Evolutionary conservation across 805 yeast species (phyloP), one percentile per base, ranked within the genome.

Genomic region (Dipodascus albidus): DNA sequence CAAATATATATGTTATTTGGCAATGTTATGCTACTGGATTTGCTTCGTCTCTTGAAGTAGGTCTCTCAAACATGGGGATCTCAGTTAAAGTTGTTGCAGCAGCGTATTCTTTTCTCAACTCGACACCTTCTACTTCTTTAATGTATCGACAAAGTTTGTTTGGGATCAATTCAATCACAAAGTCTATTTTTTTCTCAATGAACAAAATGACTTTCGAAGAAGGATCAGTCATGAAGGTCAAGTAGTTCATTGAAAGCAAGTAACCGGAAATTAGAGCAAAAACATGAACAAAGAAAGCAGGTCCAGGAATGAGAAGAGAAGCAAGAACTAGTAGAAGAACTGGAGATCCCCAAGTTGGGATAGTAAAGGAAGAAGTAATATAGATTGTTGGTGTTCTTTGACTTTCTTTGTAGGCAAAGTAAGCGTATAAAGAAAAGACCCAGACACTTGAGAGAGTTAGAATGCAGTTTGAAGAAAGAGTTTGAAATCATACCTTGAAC

Each of bases 221-320:
- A 14, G 93, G 95, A 48, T 74, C 74, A 49, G 78, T 76, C 55
- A 87, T 67, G 50, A 74, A 68, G 35, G 74, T 73, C 53, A 87
- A 70, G 58, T 77, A 74, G 14, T 82, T 87, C 61, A 83, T 71
- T 3, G 78, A 72, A 50, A 66, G 55, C 3, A 62, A 74, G 64
- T 76, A 84, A 8, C 96, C 96, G 11, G 82, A 73, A 2, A 75
- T 55, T 47, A 85, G 68, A 2, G 86, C 91, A 42, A 84, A 75
- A 53, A 80, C 70, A 65, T 87, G 95, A 31, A 95, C 93, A 59
- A 83, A 70, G 59, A 86, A 80, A 54, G 88, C 81, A 2, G 87
- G 77, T 6, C 78, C 75, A 1, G 95, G 90, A 47, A 82, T 64
- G 23, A 84, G 47, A 3, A 85, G 53, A 1, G 79, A 73, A 48